Base-by-base conservation (phyloP, 179 eudicot species). In the Kewa caespitosa region DNA sequence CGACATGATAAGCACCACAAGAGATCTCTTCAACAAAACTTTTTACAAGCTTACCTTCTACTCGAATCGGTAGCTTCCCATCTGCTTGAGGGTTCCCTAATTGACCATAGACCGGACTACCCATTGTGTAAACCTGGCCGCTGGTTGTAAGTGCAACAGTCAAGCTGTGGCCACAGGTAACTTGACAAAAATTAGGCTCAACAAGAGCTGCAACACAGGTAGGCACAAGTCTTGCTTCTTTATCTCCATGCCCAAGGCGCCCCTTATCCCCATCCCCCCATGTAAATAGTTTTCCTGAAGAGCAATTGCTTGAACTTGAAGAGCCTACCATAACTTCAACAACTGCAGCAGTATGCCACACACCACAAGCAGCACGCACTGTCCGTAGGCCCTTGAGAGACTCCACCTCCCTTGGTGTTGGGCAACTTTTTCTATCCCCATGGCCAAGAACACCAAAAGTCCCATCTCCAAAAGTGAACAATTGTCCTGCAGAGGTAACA, bases 261-360 rank as follows among this genome's bases (percentile, higher is more conserved):
- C 97, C 97, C 82, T 90, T 90, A 83, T 92, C 97, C 52, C 90
- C 94, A 81, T 92, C 97, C n/a, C 97, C 97, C 97, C 97, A 92
- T 22, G 97, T 92, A 75, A 88, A 92, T 43, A 92, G 65, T 76
- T 90, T 92, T 27, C 92, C 89, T 42, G 86, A 78, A 32, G 80
- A 85, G 73, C 80, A 82, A 76, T 81, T 77, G 78, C 72, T 88
- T 75, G 77, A 79, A 73, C 80, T 84, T 84, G 84, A 67, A 67
- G 73, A 70, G 69, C 88, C 88, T 52, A 85, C 83, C 86, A 86
- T 85, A 52, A 87, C 84, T 69, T 89, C 94, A 60, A 92, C 92
- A 57, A 92, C 78, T 41, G 97, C 94, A 38, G 92, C 94, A 13
- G 94, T 90, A 76, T 91, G 94, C 97, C 97, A 91, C 62, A 90